Evolutionary conservation across 805 yeast species (phyloP), one percentile per base, ranked within the genome.

Genomic region (Candida peoriensis): DNA sequence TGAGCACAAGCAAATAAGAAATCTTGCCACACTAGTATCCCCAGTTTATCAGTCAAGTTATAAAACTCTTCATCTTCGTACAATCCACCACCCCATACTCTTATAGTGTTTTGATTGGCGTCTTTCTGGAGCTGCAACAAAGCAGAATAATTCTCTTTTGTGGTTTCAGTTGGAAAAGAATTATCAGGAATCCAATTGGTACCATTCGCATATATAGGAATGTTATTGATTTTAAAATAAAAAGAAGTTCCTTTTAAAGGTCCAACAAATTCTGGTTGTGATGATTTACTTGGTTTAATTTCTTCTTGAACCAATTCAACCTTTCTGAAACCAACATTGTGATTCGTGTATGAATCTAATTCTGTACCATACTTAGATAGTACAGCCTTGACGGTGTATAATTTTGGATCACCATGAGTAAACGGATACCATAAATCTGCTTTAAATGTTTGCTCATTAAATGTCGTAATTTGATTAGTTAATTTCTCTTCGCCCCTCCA

Each of bases 1-100:
- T 65, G 71, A 2, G 76, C 78, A 54, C 78, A 72, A 3, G 74
- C 77, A 58, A 73, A 72, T 76, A 72, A 66, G 47, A 72, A 70
- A 45, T 73, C 78, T 35, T 73, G 78, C 75, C 76, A 73, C 8
- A 73, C 66, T 44, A 73, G 29, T 9, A 73, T 34, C 48, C 52
- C 50, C 6, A 35, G 23, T 23, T 28, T 28, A 24, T 46, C 47
- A 30, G 46, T 38, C 8, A 30, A 28, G n/a, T 37, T 32, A 28
- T 43, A 43, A 20, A 45, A 39, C 14, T 33, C 17, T n/a, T 43
- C 45, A 13, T 33, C 13, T 17, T 45, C 49, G 25, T 45, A 45
- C 27, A 45, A 20, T 12, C 49, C 49, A 13, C 49, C 47, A 25
- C 49, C 47, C 47, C 49, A 45, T 12, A 45, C 22, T 20, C 49